Base-by-base conservation (phyloP, 108 stramenopile species). In the Skeletonema grethae region DNA sequence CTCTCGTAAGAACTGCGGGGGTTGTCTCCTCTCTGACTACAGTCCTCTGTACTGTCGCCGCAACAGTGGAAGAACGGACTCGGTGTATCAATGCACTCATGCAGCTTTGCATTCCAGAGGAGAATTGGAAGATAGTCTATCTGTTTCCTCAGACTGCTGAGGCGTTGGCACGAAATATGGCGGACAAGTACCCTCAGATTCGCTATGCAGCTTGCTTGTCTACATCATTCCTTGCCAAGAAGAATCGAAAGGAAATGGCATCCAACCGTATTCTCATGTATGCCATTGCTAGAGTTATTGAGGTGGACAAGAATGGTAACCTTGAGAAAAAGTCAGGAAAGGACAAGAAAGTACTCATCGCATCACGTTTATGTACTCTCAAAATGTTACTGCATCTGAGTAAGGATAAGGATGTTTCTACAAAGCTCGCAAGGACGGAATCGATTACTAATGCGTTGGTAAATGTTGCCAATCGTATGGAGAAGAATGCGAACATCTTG, bases 71-170 rank as follows among this genome's bases (percentile, higher is more conserved):
- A 63, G 80, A 81, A 61, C 69, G 80, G 9, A 76, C 70, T 3
- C 75, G 80, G 5, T 76, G 80, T 46, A 81, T 76, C 70, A 76
- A 76, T 67, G 75, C 80, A 20, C 39, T 81, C 6, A 81, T 81
- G 80, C 75, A 81, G 32, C 70, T 81, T 2, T 76, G 69, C 31
- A 71, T 81, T 16, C 75, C 80, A 18, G 75, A 81, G 55, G 70
- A 81, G 64, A 81, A 81, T 67, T 76, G 75, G 70, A 70, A 67
- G 16, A 60, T 66, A 7, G 57, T 81, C 4, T 81, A 72, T 43
- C 35, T 76, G 5, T 76, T 76, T 35, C 75, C 75, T 7, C 65
- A 76, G 30, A 81, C 75, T 66, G 56, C 75, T 9, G 75, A 76
- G 69, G 75, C 80, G 12, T 61, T 81, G 45, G 70, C 75, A 20